Evolutionary conservation across 306 rosid species (phyloP).

Genomic region (Pueraria montana): DNA sequence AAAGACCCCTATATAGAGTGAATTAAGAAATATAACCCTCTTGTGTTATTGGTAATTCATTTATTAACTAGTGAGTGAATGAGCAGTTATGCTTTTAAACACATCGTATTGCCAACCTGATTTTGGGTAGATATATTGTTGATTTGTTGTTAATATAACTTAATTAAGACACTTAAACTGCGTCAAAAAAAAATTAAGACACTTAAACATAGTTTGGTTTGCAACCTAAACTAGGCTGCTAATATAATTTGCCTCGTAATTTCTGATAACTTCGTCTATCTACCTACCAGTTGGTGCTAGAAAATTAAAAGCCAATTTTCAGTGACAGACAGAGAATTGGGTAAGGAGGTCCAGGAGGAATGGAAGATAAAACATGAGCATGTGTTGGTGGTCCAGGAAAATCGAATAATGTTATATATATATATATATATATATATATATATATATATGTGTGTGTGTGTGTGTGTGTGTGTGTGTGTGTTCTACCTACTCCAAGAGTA

Average conservation of each 20-base stretch:
- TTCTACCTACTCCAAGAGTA: too few species aligned
- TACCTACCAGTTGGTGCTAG: background rate
- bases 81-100: background rate
- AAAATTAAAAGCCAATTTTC: background rate
- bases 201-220: too few species aligned
- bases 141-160: background rate
- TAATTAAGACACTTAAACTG: background rate
- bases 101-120: background rate
- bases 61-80: background rate
- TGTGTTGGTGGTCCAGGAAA: slow-evolving; percentile 39
- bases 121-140: too few species aligned
- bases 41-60: background rate
- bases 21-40: background rate
- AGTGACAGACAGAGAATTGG: background rate
- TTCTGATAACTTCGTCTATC: too few species aligned
- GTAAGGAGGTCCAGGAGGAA: background rate
- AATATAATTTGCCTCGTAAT: too few species aligned
- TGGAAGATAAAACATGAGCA: slow-evolving; percentile 36
- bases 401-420: too few species aligned
- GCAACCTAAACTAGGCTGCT: too few species aligned
- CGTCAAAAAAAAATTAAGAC: too few species aligned
- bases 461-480: too few species aligned
- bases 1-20: too few species aligned
- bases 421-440: too few species aligned
- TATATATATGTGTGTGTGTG: too few species aligned